Conservation (phyloP, 208 protist genomes). For the Trypanosoma rangeli region DNA sequence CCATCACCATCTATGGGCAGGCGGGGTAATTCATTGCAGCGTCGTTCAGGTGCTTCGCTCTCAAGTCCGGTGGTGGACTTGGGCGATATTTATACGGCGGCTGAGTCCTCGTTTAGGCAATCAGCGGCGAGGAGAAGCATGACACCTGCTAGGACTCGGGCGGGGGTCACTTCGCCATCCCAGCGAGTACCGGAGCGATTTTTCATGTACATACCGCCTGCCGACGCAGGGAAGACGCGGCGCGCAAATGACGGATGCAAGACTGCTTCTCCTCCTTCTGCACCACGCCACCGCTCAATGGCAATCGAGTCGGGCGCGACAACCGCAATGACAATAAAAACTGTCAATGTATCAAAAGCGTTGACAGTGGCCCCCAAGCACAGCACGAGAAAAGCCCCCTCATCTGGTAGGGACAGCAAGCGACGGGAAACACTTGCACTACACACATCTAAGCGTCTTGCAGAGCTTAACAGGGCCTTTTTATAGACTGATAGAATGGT, state of each 20-base stretch:
- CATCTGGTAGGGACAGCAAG: slow-evolving; percentile 18
- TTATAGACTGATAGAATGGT: slow-evolving; percentile 22
- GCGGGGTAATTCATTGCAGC: neutral
- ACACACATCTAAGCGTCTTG: slow-evolving; percentile 28
- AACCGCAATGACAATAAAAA: neutral
- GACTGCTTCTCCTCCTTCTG: slow-evolving; percentile 5
- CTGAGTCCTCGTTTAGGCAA: neutral
- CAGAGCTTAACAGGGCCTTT: slow-evolving; percentile 27
- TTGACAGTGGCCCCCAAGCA: neutral
- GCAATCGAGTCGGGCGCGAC: neutral
- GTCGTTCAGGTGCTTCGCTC: neutral
- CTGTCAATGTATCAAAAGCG: neutral
- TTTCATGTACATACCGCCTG: slow-evolving; percentile 34
- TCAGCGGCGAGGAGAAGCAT: neutral
- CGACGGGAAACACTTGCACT: slow-evolving; percentile 22
- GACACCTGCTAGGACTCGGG: neutral
- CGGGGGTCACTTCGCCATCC: neutral
- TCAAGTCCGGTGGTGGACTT: slow-evolving; percentile 8
- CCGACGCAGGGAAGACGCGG: neutral
- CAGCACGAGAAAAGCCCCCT: slow-evolving; percentile 4
- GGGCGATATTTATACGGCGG: slow-evolving; percentile 12
- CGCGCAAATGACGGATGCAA: neutral
- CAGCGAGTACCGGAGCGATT: slow-evolving; percentile 26
- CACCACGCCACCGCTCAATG: neutral
- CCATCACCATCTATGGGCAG: neutral